Evolutionary conservation across 805 yeast species (phyloP), one percentile per base, ranked within the genome.

Genomic region (Hyphopichia homilentoma): DNA sequence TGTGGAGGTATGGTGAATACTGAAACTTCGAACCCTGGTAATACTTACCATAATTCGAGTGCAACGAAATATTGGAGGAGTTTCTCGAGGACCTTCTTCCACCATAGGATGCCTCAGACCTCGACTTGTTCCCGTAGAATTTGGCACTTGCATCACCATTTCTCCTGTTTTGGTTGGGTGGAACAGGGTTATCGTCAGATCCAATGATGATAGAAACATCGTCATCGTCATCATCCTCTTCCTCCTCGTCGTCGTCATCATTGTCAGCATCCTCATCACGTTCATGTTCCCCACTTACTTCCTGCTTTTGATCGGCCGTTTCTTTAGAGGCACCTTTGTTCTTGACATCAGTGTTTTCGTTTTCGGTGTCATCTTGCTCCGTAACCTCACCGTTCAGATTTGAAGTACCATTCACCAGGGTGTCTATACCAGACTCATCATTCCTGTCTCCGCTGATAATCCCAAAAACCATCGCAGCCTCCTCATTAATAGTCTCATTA

Each of bases 401-500:
- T 29, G 25, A 16, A 14, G 19, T 19, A n/a, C 7, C 21, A 21
- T 4, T 13, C 6, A 7, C 12, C 20, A 25, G 30, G 21, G 9
- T 15, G 16, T 16, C 21, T 16, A 18, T 17, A 27, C 13, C 13
- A 12, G n/a, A 17, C 17, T 13, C 27, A 15, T 27, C 25, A 15
- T 16, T 19, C 17, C 4, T 16, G 11, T 33, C 29, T n/a, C 43
- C 44, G 18, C 61, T 58, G 18, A 59, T 61, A 11, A 66, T 66
- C n/a, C 72, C 72, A 45, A 66, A 66, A 1, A 65, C 68, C 61
- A 57, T 45, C 1, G 70, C 70, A 5, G 68, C 68, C 39, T 65
- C 71, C 32, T 64, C 63, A 32, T 50, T 55, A 25, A 59, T 56
- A n/a, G 53, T 42, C 13, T 45, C 50, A 16, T 34, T 43, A n/a